Conservation (phyloP, 345 rosid species). For the Raphanus sativus region DNA sequence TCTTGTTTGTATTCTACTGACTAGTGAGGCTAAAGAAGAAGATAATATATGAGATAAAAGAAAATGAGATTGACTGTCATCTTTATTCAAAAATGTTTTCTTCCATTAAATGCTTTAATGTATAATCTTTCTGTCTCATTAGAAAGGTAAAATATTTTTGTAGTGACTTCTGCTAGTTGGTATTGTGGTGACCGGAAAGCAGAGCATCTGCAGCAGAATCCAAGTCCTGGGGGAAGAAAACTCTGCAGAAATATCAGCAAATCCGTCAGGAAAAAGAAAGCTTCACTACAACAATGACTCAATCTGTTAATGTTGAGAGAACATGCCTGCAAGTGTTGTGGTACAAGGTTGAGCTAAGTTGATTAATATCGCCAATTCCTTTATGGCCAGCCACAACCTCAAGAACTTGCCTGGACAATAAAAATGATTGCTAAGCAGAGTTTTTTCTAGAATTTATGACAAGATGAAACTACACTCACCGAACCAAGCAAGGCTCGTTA, state of each 20-base stretch:
- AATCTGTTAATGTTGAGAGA: background rate
- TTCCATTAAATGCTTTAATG: constrained; percentile 15
- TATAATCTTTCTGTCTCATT: background rate
- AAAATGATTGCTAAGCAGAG: background rate
- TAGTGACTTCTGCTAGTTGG: constrained; percentile 22
- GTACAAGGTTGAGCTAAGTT: constrained; percentile 68
- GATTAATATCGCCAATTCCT: constrained; percentile 61
- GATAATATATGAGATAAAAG: constrained; percentile 18
- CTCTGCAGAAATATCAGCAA: constrained; percentile 46
- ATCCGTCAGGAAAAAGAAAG: constrained; percentile 13
- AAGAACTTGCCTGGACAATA: constrained; percentile 73
- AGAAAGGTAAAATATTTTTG: constrained; percentile 2
- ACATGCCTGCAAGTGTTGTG: constrained; percentile 87
- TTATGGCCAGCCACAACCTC: constrained; percentile 91
- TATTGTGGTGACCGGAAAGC: constrained; percentile 47
- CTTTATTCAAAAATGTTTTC: constrained; percentile 15
- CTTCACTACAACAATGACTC: background rate
- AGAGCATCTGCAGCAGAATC: constrained; percentile 78
- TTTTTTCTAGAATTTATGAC: background rate
- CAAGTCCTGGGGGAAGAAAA: constrained; percentile 90
- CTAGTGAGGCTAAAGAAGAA: constrained; percentile 22
- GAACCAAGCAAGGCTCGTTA: constrained; percentile 90
- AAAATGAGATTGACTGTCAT: constrained; percentile 5
- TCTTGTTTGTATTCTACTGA: constrained; percentile 1
- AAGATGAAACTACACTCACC: constrained; percentile 45